These are phyloP conservation scores for Eucalyptus camaldulensis DNA, from an alignment of 345 rosid genomes.

Conservation along the genomic window DNA sequence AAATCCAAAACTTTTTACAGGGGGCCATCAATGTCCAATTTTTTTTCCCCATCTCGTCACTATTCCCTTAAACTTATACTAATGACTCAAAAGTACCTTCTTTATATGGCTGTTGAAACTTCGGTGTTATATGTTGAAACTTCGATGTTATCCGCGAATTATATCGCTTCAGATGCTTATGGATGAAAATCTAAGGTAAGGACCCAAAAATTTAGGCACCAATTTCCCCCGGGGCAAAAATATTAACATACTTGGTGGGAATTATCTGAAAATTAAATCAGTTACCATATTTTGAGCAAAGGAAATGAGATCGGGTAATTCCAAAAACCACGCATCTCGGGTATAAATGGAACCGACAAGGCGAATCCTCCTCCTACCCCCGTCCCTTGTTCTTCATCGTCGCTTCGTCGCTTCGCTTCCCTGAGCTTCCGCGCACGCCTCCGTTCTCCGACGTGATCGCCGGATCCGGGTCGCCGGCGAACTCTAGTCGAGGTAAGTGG, in stretches of 20 bases:
- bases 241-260: neutral
- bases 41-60: rapidly evolving
- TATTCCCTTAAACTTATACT: neutral
- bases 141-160: neutral
- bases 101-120: neutral
- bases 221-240: neutral
- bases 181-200: neutral
- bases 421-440: neutral
- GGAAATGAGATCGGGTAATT: neutral
- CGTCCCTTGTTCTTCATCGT: neutral
- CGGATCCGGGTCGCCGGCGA: neutral
- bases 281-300: neutral
- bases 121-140: neutral
- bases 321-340: neutral
- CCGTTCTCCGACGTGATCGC: neutral
- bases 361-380: neutral
- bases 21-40: neutral
- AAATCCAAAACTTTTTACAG: neutral
- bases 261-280: neutral
- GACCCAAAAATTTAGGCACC: neutral
- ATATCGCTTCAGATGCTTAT: neutral
- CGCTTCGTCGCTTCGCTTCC: neutral
- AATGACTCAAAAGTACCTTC: neutral
- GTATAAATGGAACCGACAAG: neutral
- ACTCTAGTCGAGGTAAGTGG: neutral